These are phyloP conservation scores for Zea luxurians DNA, from an alignment of 176 grass and related monocot genomes.

Conservation along the genomic window DNA sequence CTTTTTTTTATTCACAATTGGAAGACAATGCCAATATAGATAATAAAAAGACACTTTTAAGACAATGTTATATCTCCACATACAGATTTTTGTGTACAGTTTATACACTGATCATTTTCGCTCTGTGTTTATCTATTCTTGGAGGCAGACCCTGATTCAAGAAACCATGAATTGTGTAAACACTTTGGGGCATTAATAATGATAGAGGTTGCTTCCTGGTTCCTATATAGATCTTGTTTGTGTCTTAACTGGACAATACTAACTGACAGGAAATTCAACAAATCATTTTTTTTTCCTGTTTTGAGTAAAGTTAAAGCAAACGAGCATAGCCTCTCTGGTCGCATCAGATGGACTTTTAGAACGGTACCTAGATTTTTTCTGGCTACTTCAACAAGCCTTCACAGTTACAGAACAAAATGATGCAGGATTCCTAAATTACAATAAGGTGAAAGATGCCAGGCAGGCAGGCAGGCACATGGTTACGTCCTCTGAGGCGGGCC, in stretches of 20 bases:
- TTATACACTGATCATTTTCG: neutral
- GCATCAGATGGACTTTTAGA: neutral
- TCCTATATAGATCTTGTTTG: neutral
- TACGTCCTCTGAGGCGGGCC: neutral
- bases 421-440: constrained; percentile 12
- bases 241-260: neutral
- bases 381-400: neutral
- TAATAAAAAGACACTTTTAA: constrained; percentile 18
- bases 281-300: neutral
- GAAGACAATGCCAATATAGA: neutral
- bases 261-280: neutral
- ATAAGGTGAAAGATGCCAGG: neutral
- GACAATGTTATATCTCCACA: constrained; percentile 6
- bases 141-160: constrained; percentile 7
- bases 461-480: neutral
- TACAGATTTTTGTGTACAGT: neutral
- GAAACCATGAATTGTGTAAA: neutral
- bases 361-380: neutral
- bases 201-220: neutral
- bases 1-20: constrained; percentile 31
- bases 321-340: neutral
- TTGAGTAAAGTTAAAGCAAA: constrained; percentile 3
- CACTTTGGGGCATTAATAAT: neutral
- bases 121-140: neutral
- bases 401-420: constrained; percentile 19